Evolutionary conservation across 148 eudicot genomes (phyloP), one percentile per base, ranked within the genome.

Genomic region (Rhododendron kiyosumense): DNA sequence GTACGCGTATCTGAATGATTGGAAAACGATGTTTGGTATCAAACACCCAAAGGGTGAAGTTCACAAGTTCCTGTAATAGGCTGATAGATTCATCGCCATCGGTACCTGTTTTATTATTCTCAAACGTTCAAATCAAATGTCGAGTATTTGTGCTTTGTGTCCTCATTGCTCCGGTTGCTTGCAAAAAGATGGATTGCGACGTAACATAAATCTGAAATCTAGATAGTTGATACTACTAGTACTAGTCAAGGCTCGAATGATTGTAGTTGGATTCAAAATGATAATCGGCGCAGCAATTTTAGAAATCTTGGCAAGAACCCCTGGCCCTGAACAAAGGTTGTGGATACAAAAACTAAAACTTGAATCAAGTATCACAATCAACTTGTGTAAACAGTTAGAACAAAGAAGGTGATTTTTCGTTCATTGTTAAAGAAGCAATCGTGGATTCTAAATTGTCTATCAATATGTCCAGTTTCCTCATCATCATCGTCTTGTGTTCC

Each of bases 231-330:
- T 78, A 24, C 34, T n/a, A n/a, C n/a, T n/a, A n/a, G n/a, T 78
- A 46, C 36, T 34, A 34, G 57, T 78, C 30, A 46, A 2, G 34
- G 20, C 3, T 67, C 3, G 13, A 67, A 67, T 67, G 74, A 11
- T 26, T 67, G 4, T n/a, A 0, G 12, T 46, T 22, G 12, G 81
- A 45, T 43, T 45, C 54, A 20, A 24, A 32, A 45, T 34, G 84
- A 15, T 15, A 34, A 26, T 81, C 10, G 24, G 48, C 18, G 5
- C 7, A 52, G 6, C n/a, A 49, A 0, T n/a, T n/a, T 15, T 78
- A 48, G 36, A 34, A 34, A 34, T 34, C 36, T 34, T 34, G 36
- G 36, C 98, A 95, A 90, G 98, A 97, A 92, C 96, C 98, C 28
- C 91, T 97, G n/a, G 82, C 95, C 98, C 7, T 94, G 87, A 90